Percentiles rank a stretch among this genome's conserved stretches.
phyloP scores from a whole-genome alignment of 106 monocot species.

The Alisma plantagoaquatica region DNA sequence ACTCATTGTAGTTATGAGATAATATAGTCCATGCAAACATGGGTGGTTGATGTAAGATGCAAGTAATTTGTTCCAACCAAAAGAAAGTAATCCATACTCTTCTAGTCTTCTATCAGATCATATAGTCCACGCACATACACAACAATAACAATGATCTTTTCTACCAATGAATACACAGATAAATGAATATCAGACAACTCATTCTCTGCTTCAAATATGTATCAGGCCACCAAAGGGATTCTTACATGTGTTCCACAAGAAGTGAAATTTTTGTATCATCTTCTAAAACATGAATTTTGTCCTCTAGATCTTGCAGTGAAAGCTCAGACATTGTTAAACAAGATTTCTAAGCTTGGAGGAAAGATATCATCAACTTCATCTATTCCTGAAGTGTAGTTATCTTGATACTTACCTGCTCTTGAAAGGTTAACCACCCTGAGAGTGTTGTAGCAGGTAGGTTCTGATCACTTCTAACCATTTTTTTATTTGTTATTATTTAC shows the following conservation, averaged over 20 bases:
- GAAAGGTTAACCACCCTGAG: conserved; percentile 74
- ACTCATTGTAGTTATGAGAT: too few species aligned
- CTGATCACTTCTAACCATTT: neutral
- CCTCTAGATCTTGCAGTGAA: conserved; percentile 78
- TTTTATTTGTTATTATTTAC: conserved; percentile 1
- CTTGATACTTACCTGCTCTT: conserved; percentile 65
- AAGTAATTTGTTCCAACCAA: too few species aligned
- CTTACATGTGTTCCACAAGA: conserved; percentile 89
- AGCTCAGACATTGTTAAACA: conserved; percentile 74
- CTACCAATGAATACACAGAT: too few species aligned
- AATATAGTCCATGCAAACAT: too few species aligned
- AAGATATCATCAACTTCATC: conserved; percentile 80
- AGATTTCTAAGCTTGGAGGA: conserved; percentile 84
- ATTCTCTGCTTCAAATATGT: too few species aligned
- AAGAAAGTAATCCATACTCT: too few species aligned
- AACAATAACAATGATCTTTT: too few species aligned
- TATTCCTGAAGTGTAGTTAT: conserved; percentile 81
- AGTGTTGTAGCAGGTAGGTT: conserved; percentile 72
- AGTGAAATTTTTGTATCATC: conserved; percentile 78
- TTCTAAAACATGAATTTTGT: conserved; percentile 69
- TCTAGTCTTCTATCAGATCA: too few species aligned
- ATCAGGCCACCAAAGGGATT: conserved; percentile 75
- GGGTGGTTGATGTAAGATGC: too few species aligned
- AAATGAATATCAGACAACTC: too few species aligned
- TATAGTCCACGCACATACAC: too few species aligned